Evolutionary conservation across 495 filamentous ascomycete species (phyloP), one percentile per base, ranked within the genome.

Genomic region (Filosporella fistucella): DNA sequence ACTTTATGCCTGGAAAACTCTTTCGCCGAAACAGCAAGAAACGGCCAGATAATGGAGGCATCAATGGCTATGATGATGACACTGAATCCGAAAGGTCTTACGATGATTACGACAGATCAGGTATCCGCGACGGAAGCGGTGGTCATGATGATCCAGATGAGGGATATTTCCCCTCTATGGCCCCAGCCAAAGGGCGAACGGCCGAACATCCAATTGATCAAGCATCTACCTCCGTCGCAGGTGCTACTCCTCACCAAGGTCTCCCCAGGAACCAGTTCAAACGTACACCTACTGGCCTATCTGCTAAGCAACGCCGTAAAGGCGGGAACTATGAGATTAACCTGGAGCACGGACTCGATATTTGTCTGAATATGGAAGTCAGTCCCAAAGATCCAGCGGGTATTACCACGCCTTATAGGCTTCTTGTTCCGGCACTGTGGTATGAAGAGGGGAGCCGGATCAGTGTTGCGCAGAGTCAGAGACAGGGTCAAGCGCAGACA

Each of bases 331-430:
- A 63, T 9, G 68, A 64, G 3, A 63, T 81, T 21, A 77, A 94
- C 52, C 71, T 95, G 0, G 70, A 87, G 51, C 82, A 82, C 33
- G 90, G 88, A 2, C 70, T 98, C 18, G 89, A 95, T 42, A 80
- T 98, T 22, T 82, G 76, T 9, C 63, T 98, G 22, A 91, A 94
- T 55, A 78, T 93, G 56, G 93, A 98, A 67, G 78, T 96, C 53
- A 86, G 80, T 54, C 79, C 85, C 22, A 76, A 78, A 47, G 88
- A 97, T 57, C 93, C 94, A 0, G 77, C 84, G 0, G 94, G 93
- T n/a, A 85, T 84, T 54, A 98, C 93, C 2, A 76, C 79, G 35
- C 85, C 89, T 24, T 98, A 98, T 62, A 75, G 90, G 17, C 63
- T 97, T 20, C 76, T 96, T 0, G 84, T 98, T 10, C 93, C 93